A percentile compares a stretch with the other conserved stretches of the same genome.
These are phyloP conservation scores for Pythium aristosporum DNA, from an alignment of 352 stramenopile genomes.

Conservation along the genomic window DNA sequence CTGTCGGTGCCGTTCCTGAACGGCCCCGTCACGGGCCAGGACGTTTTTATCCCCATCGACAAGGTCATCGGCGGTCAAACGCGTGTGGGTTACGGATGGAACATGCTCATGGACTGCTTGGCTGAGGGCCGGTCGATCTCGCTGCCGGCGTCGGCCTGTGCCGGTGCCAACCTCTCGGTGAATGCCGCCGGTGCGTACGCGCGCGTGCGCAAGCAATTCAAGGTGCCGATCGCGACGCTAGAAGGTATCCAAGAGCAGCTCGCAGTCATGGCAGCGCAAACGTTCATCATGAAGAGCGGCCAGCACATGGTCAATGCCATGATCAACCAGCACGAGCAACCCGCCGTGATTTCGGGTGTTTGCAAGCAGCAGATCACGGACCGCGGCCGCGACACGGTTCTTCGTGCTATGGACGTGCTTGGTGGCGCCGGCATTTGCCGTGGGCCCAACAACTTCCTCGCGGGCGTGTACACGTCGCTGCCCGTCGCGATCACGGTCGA, in stretches of 20 bases:
- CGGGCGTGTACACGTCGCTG: slow-evolving; percentile 95
- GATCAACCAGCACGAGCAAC: slow-evolving; percentile 98
- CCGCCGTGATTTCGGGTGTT: slow-evolving; percentile 96
- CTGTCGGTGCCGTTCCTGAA: slow-evolving; percentile 98
- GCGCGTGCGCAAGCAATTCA: slow-evolving; percentile 98
- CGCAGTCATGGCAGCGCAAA: slow-evolving; percentile 90
- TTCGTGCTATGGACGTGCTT: slow-evolving; percentile 97
- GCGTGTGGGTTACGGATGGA: slow-evolving; percentile 96
- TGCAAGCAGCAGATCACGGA: slow-evolving; percentile 99
- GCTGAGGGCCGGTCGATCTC: slow-evolving; percentile 96
- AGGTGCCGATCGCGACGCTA: slow-evolving; percentile 97
- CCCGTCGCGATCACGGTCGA: slow-evolving; percentile 98
- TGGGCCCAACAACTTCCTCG: slow-evolving; percentile 96
- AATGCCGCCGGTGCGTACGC: slow-evolving; percentile 95
- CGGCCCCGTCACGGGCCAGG: slow-evolving; percentile 93
- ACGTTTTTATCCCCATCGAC: slow-evolving; percentile 98
- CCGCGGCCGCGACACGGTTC: slow-evolving; percentile 93
- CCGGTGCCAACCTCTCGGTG: slow-evolving; percentile 89
- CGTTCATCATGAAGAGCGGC: slow-evolving; percentile 94
- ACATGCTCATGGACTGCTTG: slow-evolving; percentile 99
- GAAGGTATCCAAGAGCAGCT: slow-evolving; percentile 98
- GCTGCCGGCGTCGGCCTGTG: slow-evolving; percentile 94
- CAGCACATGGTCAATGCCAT: slow-evolving; percentile 98
- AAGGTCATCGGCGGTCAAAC: slow-evolving; percentile 97
- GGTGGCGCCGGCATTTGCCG: slow-evolving; percentile 97